Conservation (phyloP, 192 early-diverging fungal species). For the Blastocladiella britannica region DNA sequence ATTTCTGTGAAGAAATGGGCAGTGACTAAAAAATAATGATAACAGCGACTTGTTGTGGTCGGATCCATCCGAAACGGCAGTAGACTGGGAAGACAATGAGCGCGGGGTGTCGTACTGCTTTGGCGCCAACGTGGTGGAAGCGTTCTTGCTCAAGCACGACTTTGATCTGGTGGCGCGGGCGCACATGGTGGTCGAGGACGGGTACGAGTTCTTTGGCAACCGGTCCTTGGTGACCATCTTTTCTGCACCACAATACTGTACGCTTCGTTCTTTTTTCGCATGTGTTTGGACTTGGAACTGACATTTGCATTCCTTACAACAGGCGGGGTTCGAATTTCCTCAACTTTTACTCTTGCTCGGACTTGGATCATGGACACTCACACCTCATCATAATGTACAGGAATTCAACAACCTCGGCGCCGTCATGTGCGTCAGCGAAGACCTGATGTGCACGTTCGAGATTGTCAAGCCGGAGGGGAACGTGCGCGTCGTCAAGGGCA, state of each 20-base stretch:
- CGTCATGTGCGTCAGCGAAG: conserved; percentile 78
- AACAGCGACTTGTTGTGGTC: conserved; percentile 86
- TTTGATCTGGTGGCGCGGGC: conserved; percentile 82
- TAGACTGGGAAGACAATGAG: conserved; percentile 80
- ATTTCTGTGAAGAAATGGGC: no score
- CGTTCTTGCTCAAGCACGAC: conserved; percentile 65
- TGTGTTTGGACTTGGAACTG: no score
- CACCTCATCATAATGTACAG: no score
- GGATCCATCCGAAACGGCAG: conserved; percentile 59
- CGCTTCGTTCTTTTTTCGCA: no score
- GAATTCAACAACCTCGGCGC: conserved; percentile 85
- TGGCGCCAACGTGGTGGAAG: conserved; percentile 58
- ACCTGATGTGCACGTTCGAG: conserved; percentile 79
- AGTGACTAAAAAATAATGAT: no score
- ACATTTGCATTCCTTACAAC: no score
- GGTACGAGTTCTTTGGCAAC: conserved; percentile 91
- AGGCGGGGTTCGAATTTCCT: no score
- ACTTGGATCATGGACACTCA: no score
- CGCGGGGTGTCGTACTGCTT: conserved; percentile 92
- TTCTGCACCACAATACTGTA: conserved; percentile 91
- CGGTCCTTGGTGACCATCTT: conserved; percentile 81
- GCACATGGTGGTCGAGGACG: conserved; percentile 92
- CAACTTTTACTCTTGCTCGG: no score
- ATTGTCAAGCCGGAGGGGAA: conserved; percentile 31
- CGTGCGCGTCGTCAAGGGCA: neutral